Base-by-base conservation (phyloP, 768 basidiomycete species). In the Cyclocybe cylindracea region DNA sequence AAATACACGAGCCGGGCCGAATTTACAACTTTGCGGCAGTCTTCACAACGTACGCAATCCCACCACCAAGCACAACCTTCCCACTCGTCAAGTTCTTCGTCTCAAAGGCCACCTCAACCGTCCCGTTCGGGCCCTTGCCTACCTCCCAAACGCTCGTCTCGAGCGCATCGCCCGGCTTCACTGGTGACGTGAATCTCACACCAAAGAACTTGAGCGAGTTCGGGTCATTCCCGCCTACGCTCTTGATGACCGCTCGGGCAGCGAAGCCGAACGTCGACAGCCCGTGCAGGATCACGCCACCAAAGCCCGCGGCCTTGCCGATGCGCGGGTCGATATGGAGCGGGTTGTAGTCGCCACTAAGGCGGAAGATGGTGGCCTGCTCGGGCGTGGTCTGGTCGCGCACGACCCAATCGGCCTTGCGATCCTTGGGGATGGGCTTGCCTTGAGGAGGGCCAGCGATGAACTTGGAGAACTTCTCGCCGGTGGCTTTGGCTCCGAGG, bases 281-380 rank as follows among this genome's bases (percentile, higher is more conserved):
- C 29, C 92, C 92, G 62, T 95, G 92, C 2, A 94, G 78, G 60
- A 95, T 93, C 35, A 87, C 83, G 43, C 86, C 92, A 2, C 89
- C 89, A 61, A 95, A 94, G 9, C 91, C 90, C 13, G 84, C 76
- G 7, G 74, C 76, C 56, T 83, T 66, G n/a, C 91, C 92, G 36
- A 90, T 82, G 10, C 61, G 66, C 1, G 91, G 89, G 71, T 94
- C 91, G 45, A 87, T 83, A 64, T 91, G 89, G 2, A 90, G 75
- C 5, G 89, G 85, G 65, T 90, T 89, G 65, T 88, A 91, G 64
- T 90, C 88, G 8, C 88, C 89, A 38, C 83, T 86, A 13, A 91
- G 78, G 16, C 89, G 83, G 73, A 86, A 90, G 46, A 86, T 55
- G 42, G 86, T 65, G 1, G 89, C 88, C 65, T 89, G 87, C 47